phyloP scores from a whole-genome alignment of 495 filamentous ascomycete species.

The Penicillium subrubescens region DNA sequence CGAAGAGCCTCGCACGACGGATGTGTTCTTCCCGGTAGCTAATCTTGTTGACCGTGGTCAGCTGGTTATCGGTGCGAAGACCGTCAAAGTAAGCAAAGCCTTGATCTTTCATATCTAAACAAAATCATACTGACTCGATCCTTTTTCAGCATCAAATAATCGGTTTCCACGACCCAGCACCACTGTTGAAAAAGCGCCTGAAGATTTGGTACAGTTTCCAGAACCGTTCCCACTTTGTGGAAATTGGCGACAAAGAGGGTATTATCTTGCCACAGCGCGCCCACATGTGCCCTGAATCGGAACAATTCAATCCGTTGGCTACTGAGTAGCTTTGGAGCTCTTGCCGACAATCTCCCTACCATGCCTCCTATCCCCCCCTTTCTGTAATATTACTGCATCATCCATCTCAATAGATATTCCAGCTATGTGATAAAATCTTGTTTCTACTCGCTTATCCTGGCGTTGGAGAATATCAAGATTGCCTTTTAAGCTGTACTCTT shows the following conservation, averaged over 20 bases:
- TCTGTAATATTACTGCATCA: slow-evolving; percentile 17
- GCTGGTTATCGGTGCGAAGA: slow-evolving; percentile 44
- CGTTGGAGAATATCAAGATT: not conserved
- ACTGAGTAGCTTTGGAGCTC: not conserved
- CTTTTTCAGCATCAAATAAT: slow-evolving; percentile 48
- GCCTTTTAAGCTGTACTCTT: not conserved
- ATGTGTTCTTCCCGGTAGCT: slow-evolving; percentile 53
- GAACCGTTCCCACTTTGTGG: slow-evolving; percentile 47
- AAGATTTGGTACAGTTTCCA: slow-evolving; percentile 56
- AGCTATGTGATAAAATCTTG: not conserved
- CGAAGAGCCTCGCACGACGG: slow-evolving; percentile 34
- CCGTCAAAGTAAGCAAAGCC: slow-evolving; percentile 39
- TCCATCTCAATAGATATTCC: not conserved
- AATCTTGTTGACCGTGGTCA: slow-evolving; percentile 51
- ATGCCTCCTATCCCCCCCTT: not conserved
- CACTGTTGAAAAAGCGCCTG: slow-evolving; percentile 52
- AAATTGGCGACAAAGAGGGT: slow-evolving; percentile 49
- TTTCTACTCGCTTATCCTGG: not conserved
- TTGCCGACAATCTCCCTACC: not conserved
- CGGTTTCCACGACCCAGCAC: slow-evolving; percentile 61
- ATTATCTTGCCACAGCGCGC: slow-evolving; percentile 42
- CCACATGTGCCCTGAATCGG: slow-evolving; percentile 29
- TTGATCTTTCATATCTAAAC: not conserved
- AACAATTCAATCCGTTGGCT: not conserved
- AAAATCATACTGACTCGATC: slow-evolving; percentile 17